A percentile compares a stretch with the other conserved stretches of the same genome.
Evolutionary conservation across 2,329 filamentous ascomycete species (phyloP).

Genomic region (Penicillium sp.): DNA sequence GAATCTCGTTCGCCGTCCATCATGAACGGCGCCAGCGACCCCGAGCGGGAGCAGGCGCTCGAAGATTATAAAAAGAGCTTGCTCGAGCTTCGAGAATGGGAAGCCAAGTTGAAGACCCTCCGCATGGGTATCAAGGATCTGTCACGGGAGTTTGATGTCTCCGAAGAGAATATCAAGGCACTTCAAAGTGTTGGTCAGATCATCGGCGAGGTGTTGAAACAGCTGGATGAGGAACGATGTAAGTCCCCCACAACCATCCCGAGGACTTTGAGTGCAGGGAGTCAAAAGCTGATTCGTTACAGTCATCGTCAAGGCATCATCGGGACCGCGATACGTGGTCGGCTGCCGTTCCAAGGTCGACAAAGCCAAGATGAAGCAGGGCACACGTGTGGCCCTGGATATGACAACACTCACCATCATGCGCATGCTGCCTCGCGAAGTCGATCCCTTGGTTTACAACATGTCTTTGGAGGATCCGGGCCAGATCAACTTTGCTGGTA

Average conservation of each 20-base stretch:
- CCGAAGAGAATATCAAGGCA: constrained; percentile 99
- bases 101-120: constrained; percentile 92
- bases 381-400: constrained; percentile 92
- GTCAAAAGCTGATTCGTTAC: constrained; percentile 22
- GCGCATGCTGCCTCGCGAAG: constrained; percentile 98
- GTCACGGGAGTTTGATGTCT: constrained; percentile 92
- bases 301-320: constrained; percentile 99
- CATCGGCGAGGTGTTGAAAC: constrained; percentile 97
- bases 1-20: constrained; percentile 17
- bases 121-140: constrained; percentile 94
- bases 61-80: constrained; percentile 76
- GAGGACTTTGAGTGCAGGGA: not conserved
- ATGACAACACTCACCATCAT: constrained; percentile 99
- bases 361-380: constrained; percentile 95
- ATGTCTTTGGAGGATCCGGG: constrained; percentile 99
- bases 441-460: constrained; percentile 98
- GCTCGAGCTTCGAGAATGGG: constrained; percentile 96
- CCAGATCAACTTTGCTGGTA: constrained; percentile 95
- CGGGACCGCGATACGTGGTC: constrained; percentile 94
- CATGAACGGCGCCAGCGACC: constrained; percentile 46
- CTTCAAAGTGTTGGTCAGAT: constrained; percentile 98
- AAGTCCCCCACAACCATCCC: constrained; percentile 40
- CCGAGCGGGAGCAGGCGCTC: constrained; percentile 66
- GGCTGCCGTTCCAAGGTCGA: constrained; percentile 98
- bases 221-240: constrained; percentile 98